Evolutionary conservation across 176 grass and related monocot species (phyloP).

Genomic region (Rhipidocladum racemiflorum): DNA sequence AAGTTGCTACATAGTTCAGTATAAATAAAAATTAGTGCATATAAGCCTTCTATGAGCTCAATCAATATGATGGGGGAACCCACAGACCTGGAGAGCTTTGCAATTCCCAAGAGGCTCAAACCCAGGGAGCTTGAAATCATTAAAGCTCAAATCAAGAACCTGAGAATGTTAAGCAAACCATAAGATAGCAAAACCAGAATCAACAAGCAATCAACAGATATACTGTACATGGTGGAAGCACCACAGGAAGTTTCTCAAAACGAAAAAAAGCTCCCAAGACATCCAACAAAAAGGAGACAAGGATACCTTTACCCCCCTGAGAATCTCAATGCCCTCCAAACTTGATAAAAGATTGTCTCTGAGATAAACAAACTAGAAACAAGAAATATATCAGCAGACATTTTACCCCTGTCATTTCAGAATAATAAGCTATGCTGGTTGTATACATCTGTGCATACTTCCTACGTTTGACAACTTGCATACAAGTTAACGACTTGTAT

Average conservation of each 20-base stretch:
- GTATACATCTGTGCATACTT: slow-evolving; percentile 10
- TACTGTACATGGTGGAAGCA: neutral
- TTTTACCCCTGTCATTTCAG: neutral
- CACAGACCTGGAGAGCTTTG: slow-evolving; percentile 79
- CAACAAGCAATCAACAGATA: slow-evolving; percentile 6
- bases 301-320: slow-evolving; percentile 85
- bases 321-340: slow-evolving; percentile 81
- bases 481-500: neutral
- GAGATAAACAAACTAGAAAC: slow-evolving; percentile 94
- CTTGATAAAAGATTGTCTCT: slow-evolving; percentile 93
- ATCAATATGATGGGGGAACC: slow-evolving; percentile 22
- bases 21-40: slow-evolving; percentile 41
- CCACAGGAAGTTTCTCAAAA: neutral
- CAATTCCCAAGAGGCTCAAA: slow-evolving; percentile 90
- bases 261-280: neutral
- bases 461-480: slow-evolving; percentile 5
- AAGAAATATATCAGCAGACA: slow-evolving; percentile 10
- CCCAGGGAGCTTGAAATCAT: slow-evolving; percentile 78
- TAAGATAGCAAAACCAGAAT: slow-evolving; percentile 21
- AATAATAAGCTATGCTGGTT: neutral
- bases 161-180: slow-evolving; percentile 28
- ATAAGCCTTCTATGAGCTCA: slow-evolving; percentile 27
- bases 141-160: slow-evolving; percentile 99
- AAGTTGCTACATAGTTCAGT: slow-evolving; percentile 74
- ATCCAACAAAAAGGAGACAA: slow-evolving; percentile 23